Evolutionary conservation across 805 yeast species (phyloP).

Genomic region (Yarrowia sp.): DNA sequence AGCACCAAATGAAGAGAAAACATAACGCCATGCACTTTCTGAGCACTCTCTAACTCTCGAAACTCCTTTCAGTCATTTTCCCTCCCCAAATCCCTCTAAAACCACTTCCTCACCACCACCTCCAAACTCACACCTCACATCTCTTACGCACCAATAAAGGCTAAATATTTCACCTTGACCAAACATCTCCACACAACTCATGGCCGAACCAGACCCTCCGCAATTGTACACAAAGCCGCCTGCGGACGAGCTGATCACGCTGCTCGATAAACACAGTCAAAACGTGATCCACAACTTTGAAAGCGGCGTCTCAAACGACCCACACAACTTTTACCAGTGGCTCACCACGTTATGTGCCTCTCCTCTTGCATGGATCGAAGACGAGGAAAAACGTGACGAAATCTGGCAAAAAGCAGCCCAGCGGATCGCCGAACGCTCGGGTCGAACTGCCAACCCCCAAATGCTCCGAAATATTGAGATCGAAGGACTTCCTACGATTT

Average conservation of each 20-base stretch:
- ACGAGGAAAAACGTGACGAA: conserved; percentile 47
- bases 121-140: neutral
- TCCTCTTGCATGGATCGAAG: conserved; percentile 56
- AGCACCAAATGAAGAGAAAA: too few species aligned
- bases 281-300: conserved; percentile 32
- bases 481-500: conserved; percentile 48
- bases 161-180: conserved; percentile 18
- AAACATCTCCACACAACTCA: neutral
- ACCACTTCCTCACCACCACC: too few species aligned
- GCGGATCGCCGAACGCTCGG: conserved; percentile 80
- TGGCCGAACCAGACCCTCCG: conserved; percentile 19
- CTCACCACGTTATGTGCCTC: conserved; percentile 47
- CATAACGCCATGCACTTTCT: too few species aligned
- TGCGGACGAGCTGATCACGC: conserved; percentile 4
- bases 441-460: conserved; percentile 82
- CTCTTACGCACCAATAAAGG: neutral
- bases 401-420: conserved; percentile 65
- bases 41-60: too few species aligned
- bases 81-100: too few species aligned
- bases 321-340: conserved; percentile 46
- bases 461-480: conserved; percentile 66
- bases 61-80: too few species aligned
- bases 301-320: conserved; percentile 23
- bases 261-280: conserved; percentile 24
- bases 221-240: conserved; percentile 25